Evolutionary conservation across 805 yeast genomes (phyloP).

Genomic region (Candida wancherniae): DNA sequence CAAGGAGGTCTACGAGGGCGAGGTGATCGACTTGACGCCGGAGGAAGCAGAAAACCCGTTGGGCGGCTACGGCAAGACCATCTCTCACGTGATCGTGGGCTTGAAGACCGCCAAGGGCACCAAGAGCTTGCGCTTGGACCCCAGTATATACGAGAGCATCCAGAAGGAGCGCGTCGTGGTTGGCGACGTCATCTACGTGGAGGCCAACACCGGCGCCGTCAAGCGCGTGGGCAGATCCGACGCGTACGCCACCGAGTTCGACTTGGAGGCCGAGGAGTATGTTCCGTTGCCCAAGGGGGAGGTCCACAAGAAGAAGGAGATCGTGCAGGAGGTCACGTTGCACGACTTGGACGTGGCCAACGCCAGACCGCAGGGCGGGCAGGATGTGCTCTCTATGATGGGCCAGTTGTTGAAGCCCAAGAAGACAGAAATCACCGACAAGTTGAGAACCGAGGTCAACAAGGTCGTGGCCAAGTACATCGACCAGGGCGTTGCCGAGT

Average conservation of each 20-base stretch:
- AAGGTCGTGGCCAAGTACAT: constrained; percentile 94
- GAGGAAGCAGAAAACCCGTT: constrained; percentile 95
- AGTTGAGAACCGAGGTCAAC: constrained; percentile 87
- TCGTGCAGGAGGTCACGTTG: constrained; percentile 93
- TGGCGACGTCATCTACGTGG: constrained; percentile 96
- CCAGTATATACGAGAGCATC: constrained; percentile 86
- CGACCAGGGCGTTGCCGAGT: constrained; percentile 96
- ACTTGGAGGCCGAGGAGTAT: constrained; percentile 96
- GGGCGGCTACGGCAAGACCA: constrained; percentile 97
- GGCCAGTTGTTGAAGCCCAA: constrained; percentile 94
- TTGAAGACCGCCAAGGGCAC: constrained; percentile 89
- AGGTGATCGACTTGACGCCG: constrained; percentile 91
- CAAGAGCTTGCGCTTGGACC: constrained; percentile 84
- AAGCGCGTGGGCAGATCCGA: constrained; percentile 98
- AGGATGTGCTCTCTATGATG: constrained; percentile 93
- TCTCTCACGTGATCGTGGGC: constrained; percentile 90
- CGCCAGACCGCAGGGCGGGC: constrained; percentile 96
- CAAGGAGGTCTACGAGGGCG: constrained; percentile 97
- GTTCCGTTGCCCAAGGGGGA: constrained; percentile 99
- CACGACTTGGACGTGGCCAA: constrained; percentile 97
- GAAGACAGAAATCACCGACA: constrained; percentile 95
- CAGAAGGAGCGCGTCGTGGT: constrained; percentile 91
- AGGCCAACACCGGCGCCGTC: constrained; percentile 95
- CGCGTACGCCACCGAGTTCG: constrained; percentile 97
- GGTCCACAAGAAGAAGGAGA: constrained; percentile 95